These are phyloP conservation scores for Proliferodiscus dingleyae DNA, from an alignment of 2,329 filamentous ascomycete species.

Conservation along the genomic window DNA sequence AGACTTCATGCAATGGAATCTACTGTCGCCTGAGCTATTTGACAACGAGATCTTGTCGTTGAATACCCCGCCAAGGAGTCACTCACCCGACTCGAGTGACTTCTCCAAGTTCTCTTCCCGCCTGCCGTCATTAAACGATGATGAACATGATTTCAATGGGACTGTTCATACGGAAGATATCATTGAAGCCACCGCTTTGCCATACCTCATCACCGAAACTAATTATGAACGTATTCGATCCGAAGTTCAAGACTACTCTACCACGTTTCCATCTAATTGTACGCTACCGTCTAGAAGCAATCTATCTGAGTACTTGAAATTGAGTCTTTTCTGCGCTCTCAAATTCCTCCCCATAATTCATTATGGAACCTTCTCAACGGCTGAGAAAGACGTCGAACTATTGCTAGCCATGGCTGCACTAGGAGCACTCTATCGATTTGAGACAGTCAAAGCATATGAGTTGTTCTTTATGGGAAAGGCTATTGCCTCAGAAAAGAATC, in stretches of 20 bases:
- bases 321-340: slow-evolving; percentile 64
- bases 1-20: too few species aligned
- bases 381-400: slow-evolving; percentile 61
- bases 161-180: too few species aligned
- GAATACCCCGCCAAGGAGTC: too few species aligned
- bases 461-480: slow-evolving; percentile 58
- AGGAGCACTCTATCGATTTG: slow-evolving; percentile 63
- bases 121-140: too few species aligned
- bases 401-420: slow-evolving; percentile 63
- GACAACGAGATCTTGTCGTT: too few species aligned
- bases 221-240: slow-evolving; percentile 51
- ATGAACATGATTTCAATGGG: too few species aligned
- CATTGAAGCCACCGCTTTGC: too few species aligned
- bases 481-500: slow-evolving; percentile 54
- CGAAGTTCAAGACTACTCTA: slow-evolving; percentile 56
- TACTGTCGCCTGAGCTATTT: too few species aligned
- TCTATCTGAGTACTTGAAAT: slow-evolving; percentile 62
- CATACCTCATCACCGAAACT: too few species aligned
- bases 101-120: too few species aligned
- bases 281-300: slow-evolving; percentile 66
- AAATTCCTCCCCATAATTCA: slow-evolving; percentile 60
- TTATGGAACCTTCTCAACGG: slow-evolving; percentile 58
- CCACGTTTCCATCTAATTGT: slow-evolving; percentile 57
- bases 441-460: slow-evolving; percentile 53
- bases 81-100: too few species aligned